A percentile compares a stretch with the other conserved stretches of the same genome.
Evolutionary conservation across 2,329 filamentous ascomycete genomes (phyloP).

Genomic region (Ophiosphaerella herpotricha): DNA sequence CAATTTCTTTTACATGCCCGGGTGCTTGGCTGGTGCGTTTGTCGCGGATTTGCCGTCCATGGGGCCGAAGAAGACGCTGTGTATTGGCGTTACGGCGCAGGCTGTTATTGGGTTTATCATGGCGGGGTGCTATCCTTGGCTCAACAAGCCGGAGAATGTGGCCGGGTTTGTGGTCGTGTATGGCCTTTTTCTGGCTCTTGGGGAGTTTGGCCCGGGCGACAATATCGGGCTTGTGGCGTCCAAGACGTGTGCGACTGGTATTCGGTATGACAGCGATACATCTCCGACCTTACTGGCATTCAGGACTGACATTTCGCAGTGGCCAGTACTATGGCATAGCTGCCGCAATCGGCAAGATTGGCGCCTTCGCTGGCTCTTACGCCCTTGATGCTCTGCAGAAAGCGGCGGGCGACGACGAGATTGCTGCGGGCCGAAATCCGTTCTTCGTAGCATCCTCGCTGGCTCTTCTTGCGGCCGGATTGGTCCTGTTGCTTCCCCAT

Average conservation of each 20-base stretch:
- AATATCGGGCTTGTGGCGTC: conserved; percentile 87
- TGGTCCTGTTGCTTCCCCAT: conserved; percentile 71
- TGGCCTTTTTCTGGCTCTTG: conserved; percentile 75
- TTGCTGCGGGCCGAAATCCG: conserved; percentile 74
- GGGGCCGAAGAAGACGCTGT: conserved; percentile 76
- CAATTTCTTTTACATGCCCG: conserved; percentile 87
- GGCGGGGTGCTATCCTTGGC: conserved; percentile 74
- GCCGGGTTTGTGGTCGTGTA: conserved; percentile 80
- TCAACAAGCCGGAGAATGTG: conserved; percentile 70
- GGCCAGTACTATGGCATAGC: conserved; percentile 76
- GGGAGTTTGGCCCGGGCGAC: conserved; percentile 84
- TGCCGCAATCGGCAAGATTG: conserved; percentile 74
- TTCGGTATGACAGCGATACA: conserved; percentile 52
- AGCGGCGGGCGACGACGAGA: conserved; percentile 38
- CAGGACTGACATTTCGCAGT: conserved; percentile 41
- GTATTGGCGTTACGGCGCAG: conserved; percentile 72
- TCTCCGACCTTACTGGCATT: not conserved
- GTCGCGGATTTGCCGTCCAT: conserved; percentile 69
- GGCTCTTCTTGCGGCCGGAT: conserved; percentile 72
- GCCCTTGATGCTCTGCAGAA: conserved; percentile 70
- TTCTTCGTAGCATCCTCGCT: conserved; percentile 84
- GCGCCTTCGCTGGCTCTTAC: conserved; percentile 84
- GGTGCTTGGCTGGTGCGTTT: conserved; percentile 76
- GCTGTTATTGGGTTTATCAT: conserved; percentile 85
- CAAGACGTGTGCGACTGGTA: conserved; percentile 85